Conservation (phyloP, 169 alveolate genomes). For the Cryptosporidium viatorum region DNA sequence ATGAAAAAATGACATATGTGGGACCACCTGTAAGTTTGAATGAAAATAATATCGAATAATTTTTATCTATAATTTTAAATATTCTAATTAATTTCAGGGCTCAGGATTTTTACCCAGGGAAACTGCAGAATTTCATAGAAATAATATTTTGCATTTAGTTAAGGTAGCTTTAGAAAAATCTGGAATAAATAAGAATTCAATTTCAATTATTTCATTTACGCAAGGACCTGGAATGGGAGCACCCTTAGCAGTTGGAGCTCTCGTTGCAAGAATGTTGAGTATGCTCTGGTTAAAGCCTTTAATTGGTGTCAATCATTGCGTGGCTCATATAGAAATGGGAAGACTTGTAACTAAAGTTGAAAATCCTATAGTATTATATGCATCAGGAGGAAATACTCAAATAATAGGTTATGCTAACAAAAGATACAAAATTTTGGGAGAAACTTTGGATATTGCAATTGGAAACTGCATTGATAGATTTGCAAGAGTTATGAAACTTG, state of each 20-base stretch:
- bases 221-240: conserved; percentile 99
- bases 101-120: conserved; percentile 98
- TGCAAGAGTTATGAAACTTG: conserved; percentile 95
- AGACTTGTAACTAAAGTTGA: conserved; percentile 92
- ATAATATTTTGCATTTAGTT: conserved; percentile 88
- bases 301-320: conserved; percentile 98
- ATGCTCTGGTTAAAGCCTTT: conserved; percentile 93
- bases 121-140: conserved; percentile 96
- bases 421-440: conserved; percentile 96
- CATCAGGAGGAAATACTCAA: conserved; percentile 98
- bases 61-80: background rate
- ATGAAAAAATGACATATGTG: conserved; percentile 94
- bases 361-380: conserved; percentile 96
- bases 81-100: conserved; percentile 70
- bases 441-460: conserved; percentile 98
- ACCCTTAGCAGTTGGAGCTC: conserved; percentile 96
- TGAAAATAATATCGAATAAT: background rate
- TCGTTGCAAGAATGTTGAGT: conserved; percentile 94
- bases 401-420: conserved; percentile 85
- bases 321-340: conserved; percentile 99
- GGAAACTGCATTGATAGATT: conserved; percentile 98
- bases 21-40: conserved; percentile 93
- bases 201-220: conserved; percentile 93
- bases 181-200: conserved; percentile 85
- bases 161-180: conserved; percentile 90